Percentiles rank a stretch among this genome's conserved stretches.
Conservation (phyloP, 2,329 filamentous ascomycete species). For the Claviceps quebecensis region DNA sequence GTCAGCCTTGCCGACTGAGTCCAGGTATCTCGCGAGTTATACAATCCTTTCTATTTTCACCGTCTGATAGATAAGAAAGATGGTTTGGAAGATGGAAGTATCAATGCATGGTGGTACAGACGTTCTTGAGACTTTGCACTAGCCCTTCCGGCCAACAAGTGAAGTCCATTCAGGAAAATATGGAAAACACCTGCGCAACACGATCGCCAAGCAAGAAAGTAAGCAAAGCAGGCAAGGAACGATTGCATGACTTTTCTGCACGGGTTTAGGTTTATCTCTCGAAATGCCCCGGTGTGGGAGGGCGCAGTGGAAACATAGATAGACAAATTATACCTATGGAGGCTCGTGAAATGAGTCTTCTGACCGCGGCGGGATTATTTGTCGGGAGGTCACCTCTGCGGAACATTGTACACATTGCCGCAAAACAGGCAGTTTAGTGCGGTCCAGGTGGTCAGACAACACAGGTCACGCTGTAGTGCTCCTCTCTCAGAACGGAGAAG, state of each 20-base stretch:
- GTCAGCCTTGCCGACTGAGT: slow-evolving; percentile 26
- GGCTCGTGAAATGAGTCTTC: slow-evolving; percentile 53
- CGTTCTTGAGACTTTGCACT: slow-evolving; percentile 14
- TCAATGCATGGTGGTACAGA: slow-evolving; percentile 52
- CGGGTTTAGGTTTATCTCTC: slow-evolving; percentile 41
- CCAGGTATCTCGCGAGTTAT: slow-evolving; percentile 17
- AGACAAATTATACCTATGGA: slow-evolving; percentile 50
- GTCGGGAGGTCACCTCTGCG: neutral
- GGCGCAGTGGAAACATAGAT: slow-evolving; percentile 55
- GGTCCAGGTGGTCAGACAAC: neutral
- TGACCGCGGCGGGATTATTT: slow-evolving; percentile 46
- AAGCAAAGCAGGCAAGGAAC: slow-evolving; percentile 52
- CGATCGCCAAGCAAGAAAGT: slow-evolving; percentile 43
- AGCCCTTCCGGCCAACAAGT: slow-evolving; percentile 17
- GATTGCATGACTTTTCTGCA: slow-evolving; percentile 55
- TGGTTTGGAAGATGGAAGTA: slow-evolving; percentile 47
- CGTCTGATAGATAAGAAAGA: slow-evolving; percentile 49
- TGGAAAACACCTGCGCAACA: slow-evolving; percentile 58
- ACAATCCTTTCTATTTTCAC: slow-evolving; percentile 42
- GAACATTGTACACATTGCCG: neutral
- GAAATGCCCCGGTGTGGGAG: slow-evolving; percentile 50
- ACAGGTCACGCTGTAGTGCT: no score
- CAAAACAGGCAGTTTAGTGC: neutral
- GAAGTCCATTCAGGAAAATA: no score
- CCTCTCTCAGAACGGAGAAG: no score